Evolutionary conservation across 2,329 filamentous ascomycete species (phyloP), one percentile per base, ranked within the genome.

Genomic region (Proliferodiscus dingleyae): DNA sequence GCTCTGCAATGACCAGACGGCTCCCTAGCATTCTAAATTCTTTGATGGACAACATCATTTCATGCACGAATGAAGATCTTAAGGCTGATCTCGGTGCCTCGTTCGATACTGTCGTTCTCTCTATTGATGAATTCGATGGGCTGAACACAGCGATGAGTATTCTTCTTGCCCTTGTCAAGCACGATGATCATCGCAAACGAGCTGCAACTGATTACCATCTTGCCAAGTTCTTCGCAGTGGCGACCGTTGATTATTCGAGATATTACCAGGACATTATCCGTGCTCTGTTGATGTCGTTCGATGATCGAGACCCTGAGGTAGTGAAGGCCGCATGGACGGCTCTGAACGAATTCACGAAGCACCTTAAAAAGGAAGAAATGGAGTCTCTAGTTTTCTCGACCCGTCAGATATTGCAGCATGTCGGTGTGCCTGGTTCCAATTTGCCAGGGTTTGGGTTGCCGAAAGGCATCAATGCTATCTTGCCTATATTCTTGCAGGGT

Each of bases 191-290:
- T 66, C 80, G 77, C 47, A 87, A 85, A 67, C 83, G 94, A 55
- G 81, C 87, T 24, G 78, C 80, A 43, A 89, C 89, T 8, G 87
- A 87, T 38, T 72, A 76, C 34, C 90, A 95, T 60, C 72, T 98
- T 46, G 83, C 85, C 50, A 87, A 80, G 51, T 98, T 97, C 77
- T 97, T 97, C 64, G 72, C 82, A 0, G 74, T 80, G 41, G 78
- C 87, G 7, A 80, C 85, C 19, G 77, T 95, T 22, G 93, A 98
- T 68, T 96, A 94, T 68, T 95, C 91, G 22, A 79, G 91, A 41
- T 98, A 97, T 72, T 89, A 96, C 66, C 90, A 91, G 62, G 91
- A 98, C 60, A 85, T 98, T 43, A 89, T 98, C 60, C 86, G 91
- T 11, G 85, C 87, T 3, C 72, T 98, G 43, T 80, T 98, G 45